These are phyloP conservation scores for Lomentospora prolificans DNA, from an alignment of 2,329 filamentous ascomycete species.

Conservation along the genomic window DNA sequence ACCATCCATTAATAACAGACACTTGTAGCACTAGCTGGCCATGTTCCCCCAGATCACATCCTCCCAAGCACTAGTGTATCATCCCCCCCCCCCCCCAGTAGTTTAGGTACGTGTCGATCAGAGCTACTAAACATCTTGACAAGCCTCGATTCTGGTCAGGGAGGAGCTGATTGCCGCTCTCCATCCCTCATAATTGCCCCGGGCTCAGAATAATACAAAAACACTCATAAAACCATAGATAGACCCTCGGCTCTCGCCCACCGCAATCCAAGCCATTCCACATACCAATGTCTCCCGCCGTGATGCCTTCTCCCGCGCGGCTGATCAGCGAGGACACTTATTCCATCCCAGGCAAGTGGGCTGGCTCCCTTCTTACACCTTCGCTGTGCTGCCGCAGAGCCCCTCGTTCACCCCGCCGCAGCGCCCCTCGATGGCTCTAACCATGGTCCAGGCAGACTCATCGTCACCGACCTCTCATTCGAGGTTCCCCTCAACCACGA, in stretches of 20 bases:
- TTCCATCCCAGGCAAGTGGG: slow-evolving; percentile 19
- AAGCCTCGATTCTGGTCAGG: too few species aligned
- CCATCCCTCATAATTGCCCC: too few species aligned
- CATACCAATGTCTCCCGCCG: not conserved
- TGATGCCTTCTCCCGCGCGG: slow-evolving; percentile 21
- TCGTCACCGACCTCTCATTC: slow-evolving; percentile 76
- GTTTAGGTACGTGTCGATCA: not conserved
- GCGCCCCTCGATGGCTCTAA: too few species aligned
- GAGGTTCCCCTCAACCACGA: slow-evolving; percentile 74
- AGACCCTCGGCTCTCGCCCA: too few species aligned
- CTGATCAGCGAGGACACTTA: slow-evolving; percentile 33
- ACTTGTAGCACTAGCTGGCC: too few species aligned
- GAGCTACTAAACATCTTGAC: too few species aligned
- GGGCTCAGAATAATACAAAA: too few species aligned
- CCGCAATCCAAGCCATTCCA: not conserved
- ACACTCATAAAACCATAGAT: too few species aligned
- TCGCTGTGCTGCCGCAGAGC: not conserved
- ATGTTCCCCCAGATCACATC: not conserved
- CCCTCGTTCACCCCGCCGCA: too few species aligned
- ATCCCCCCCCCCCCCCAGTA: too few species aligned
- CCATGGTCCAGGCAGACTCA: slow-evolving; percentile 51
- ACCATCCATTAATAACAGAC: too few species aligned
- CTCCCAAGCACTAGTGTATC: not conserved
- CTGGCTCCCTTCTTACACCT: not conserved
- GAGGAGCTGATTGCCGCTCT: too few species aligned